phyloP scores from a whole-genome alignment of 1,284 basidiomycete genomes.

The Melampsora larici-populina region DNA sequence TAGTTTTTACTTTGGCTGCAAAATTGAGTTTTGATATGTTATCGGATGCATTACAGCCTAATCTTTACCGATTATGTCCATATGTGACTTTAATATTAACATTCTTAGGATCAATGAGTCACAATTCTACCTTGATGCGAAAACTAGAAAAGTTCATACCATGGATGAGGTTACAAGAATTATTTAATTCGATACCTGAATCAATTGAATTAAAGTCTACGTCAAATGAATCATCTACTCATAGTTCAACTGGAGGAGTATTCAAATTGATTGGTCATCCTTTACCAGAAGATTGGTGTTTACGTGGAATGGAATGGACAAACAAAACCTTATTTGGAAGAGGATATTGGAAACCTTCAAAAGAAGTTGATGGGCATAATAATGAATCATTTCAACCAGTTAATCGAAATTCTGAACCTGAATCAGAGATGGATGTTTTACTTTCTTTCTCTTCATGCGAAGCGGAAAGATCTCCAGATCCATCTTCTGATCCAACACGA shows the following conservation, averaged over 20 bases:
- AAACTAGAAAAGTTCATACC: constrained; percentile 74
- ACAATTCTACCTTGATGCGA: constrained; percentile 63
- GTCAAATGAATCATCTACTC: constrained; percentile 50
- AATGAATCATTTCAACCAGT: neutral
- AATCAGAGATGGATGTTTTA: constrained; percentile 36
- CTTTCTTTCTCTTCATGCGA: constrained; percentile 11
- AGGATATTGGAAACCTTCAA: constrained; percentile 70
- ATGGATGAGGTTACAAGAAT: constrained; percentile 67
- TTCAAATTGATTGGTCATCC: constrained; percentile 61
- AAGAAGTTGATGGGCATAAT: neutral
- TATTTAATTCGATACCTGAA: constrained; percentile 25
- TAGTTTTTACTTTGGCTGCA: constrained; percentile 68
- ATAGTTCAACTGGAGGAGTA: constrained; percentile 63
- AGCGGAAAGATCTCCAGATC: neutral
- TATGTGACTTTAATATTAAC: constrained; percentile 83
- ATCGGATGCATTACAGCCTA: constrained; percentile 62
- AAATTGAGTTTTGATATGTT: constrained; percentile 77
- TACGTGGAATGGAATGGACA: constrained; percentile 93
- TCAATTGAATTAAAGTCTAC: constrained; percentile 59
- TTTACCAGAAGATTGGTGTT: constrained; percentile 88
- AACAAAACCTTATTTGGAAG: constrained; percentile 80
- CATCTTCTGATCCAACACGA: neutral
- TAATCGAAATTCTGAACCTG: constrained; percentile 1
- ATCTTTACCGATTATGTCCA: constrained; percentile 59
- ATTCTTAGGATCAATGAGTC: constrained; percentile 74